These are phyloP conservation scores for Cymbidium sinense DNA, from an alignment of 106 monocot genomes.

Conservation along the genomic window DNA sequence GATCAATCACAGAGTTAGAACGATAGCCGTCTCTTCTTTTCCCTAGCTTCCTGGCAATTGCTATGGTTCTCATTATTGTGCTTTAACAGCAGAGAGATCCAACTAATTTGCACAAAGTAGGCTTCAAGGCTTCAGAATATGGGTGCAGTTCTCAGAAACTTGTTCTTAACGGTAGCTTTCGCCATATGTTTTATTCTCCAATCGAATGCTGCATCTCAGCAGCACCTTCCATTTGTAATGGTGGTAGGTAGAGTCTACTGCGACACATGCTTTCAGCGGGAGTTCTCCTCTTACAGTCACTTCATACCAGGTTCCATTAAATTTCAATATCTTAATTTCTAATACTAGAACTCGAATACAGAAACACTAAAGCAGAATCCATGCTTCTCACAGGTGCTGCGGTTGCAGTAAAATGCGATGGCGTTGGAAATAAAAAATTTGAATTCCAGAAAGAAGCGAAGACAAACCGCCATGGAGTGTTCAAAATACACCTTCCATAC, in stretches of 20 bases:
- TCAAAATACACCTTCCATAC: constrained; percentile 23
- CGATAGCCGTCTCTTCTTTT: no score
- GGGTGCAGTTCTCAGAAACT: background rate
- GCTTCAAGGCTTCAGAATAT: background rate
- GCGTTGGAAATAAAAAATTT: background rate
- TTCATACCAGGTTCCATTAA: constrained; percentile 37
- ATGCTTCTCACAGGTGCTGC: constrained; percentile 30
- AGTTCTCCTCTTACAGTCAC: constrained; percentile 24
- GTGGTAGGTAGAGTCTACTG: constrained; percentile 61
- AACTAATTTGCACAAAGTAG: background rate
- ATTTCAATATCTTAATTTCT: background rate
- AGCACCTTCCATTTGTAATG: constrained; percentile 18
- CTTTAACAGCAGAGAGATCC: no score
- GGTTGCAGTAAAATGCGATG: constrained; percentile 38
- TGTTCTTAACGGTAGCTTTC: background rate
- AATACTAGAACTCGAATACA: no score
- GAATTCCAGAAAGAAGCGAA: constrained; percentile 26
- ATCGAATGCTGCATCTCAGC: constrained; percentile 6
- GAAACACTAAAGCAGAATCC: background rate
- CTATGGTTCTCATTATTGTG: no score
- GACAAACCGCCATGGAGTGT: constrained; percentile 36
- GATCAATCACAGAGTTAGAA: no score
- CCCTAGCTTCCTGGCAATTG: no score
- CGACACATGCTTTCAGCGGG: constrained; percentile 44
- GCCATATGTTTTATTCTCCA: background rate